Evolutionary conservation across 768 basidiomycete genomes (phyloP), one percentile per base, ranked within the genome.

Genomic region (Panellus pusillus): DNA sequence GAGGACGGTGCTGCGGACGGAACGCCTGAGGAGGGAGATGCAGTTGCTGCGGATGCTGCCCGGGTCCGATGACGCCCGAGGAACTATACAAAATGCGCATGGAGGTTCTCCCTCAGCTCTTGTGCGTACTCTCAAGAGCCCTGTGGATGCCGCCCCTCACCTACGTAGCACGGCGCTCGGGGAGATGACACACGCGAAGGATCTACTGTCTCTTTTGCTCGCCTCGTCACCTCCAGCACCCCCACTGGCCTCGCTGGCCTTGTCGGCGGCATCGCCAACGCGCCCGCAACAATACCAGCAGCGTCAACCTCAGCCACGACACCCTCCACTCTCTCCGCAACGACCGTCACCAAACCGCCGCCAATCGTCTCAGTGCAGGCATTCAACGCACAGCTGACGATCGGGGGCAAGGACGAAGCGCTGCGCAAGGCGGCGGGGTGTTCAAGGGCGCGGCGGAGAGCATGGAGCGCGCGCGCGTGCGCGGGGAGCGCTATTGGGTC

Each of bases 391-490:
- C 89, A 89, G 55, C 69, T 91, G 6, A 76, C 79, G 6, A 78
- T 90, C 42, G 90, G 91, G 0, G 84, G 86, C 29, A 93, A 93
- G 69, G 91, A 93, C 54, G 83, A 86, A 65, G 82, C 89, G 0
- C 69, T 93, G 31, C 72, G 91, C 59, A 84, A 87, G 56, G 90
- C 91, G 19, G 80, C 88, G 0, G 74, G 50, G 71, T 91, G 1
- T 87, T 92, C 58, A 89, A 83, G 62, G 67, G 74, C 29, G 89
- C 89, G 4, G 85, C 88, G 3, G 77, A 80, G 50, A 79, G 80
- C 48, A 82, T 91, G 71, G 88, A 91, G 63, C 73, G 80, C 44
- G 75, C 81, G 18, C 74, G 84, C 37, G 60, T 79, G 9, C 74
- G 79, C 44, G 80, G 84, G 38, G 89, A 91, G 64, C 82, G 75